Conservation (phyloP, 768 basidiomycete species). For the Termitomyces sp. region DNA sequence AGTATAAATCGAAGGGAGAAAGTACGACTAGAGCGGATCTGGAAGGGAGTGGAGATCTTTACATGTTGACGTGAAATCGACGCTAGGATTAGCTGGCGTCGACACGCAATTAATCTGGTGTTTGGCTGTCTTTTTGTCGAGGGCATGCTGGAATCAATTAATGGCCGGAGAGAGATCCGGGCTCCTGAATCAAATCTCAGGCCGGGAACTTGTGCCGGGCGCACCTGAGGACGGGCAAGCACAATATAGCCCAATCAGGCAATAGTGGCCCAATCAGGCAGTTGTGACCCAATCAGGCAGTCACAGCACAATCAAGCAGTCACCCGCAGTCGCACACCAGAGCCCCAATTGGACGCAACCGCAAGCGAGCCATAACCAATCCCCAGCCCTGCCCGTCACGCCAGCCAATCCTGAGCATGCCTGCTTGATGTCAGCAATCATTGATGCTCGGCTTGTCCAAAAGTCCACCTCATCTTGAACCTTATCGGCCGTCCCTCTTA, state of each 20-base stretch:
- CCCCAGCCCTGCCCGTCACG: background rate
- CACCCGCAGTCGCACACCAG: too few species aligned
- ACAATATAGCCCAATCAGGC: too few species aligned
- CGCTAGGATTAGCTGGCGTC: slow-evolving; percentile 7
- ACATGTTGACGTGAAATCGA: slow-evolving; percentile 24
- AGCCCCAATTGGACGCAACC: background rate
- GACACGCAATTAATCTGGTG: slow-evolving; percentile 13
- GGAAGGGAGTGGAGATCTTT: slow-evolving; percentile 29
- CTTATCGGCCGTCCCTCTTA: background rate
- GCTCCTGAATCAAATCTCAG: slow-evolving; percentile 1
- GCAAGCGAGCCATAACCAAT: background rate
- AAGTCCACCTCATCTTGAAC: slow-evolving; percentile 1
- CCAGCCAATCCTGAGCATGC: background rate
- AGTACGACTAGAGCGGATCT: slow-evolving; percentile 40
- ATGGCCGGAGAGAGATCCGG: slow-evolving; percentile 31
- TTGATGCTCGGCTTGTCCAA: background rate
- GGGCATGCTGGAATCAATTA: slow-evolving; percentile 21
- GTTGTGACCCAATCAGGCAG: background rate
- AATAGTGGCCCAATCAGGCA: too few species aligned
- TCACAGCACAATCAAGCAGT: background rate
- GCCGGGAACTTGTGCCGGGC: background rate
- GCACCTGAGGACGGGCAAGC: too few species aligned
- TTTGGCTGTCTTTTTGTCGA: slow-evolving; percentile 29
- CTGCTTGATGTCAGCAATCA: slow-evolving; percentile 3
- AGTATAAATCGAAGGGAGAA: slow-evolving; percentile 28